These are phyloP conservation scores for Citrus sp. DNA, from an alignment of 345 rosid species.

Conservation along the genomic window DNA sequence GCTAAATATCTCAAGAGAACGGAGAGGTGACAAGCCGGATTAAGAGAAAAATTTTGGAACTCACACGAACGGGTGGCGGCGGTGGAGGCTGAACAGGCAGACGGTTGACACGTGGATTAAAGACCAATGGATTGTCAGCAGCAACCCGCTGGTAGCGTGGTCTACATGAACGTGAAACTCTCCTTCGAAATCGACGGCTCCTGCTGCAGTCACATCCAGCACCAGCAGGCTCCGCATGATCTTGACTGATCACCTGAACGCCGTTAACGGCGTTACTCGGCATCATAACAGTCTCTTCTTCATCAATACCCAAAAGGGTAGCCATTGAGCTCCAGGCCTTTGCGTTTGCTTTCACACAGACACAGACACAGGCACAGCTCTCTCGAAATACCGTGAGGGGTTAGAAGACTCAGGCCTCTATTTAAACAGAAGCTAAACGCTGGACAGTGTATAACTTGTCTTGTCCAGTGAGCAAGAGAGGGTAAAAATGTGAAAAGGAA, in stretches of 20 bases:
- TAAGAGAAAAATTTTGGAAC: background rate
- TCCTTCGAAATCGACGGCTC: background rate
- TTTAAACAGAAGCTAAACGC: background rate
- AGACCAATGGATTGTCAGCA: background rate
- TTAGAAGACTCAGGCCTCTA: background rate
- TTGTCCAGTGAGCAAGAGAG: background rate
- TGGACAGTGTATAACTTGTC: too few species aligned
- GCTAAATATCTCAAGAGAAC: too few species aligned
- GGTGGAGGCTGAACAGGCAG: background rate
- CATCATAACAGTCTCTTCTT: background rate
- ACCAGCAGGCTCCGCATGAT: too few species aligned
- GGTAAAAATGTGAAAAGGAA: background rate
- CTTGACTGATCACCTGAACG: background rate
- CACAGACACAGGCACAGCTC: too few species aligned
- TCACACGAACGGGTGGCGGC: background rate
- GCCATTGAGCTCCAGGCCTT: background rate
- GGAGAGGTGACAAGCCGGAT: too few species aligned
- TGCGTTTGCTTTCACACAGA: too few species aligned
- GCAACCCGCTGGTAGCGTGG: background rate
- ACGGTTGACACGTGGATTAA: background rate
- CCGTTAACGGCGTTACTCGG: background rate
- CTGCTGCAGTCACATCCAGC: background rate
- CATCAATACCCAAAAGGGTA: background rate
- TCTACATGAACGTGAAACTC: background rate
- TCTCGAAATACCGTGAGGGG: too few species aligned